Base-by-base conservation (phyloP, 805 yeast species). In the Crinitomyces ghanaensis region DNA sequence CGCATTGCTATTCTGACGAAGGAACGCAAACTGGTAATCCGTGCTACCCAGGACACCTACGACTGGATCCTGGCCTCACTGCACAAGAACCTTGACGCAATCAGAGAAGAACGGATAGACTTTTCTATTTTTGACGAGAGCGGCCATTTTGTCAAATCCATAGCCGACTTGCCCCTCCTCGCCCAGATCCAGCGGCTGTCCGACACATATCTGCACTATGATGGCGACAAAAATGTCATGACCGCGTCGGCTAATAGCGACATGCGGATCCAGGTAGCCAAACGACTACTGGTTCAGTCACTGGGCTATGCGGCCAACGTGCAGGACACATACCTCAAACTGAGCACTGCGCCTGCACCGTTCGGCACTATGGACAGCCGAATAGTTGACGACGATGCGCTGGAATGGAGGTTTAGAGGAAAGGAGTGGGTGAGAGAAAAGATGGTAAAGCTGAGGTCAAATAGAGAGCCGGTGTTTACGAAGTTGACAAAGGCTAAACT, bases 11-110 rank as follows among this genome's bases (percentile, higher is more conserved):
- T 67, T 23, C 56, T 54, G 25, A 46, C 62, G 1, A 50, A 47
- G 4, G 50, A 48, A 12, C 43, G 40, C 19, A 54, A 50, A 21
- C 52, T 69, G 13, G 40, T 53, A 6, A 52, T 69, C 11, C 39
- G 51, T n/a, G 67, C 71, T 5, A 60, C 70, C 0, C 54, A 49
- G 4, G 41, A 49, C 14, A 70, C 68, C 23, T 53, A 62, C 23
- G 53, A 56, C 17, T 68, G 65, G 54, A 68, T 70, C 14, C 53
- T 57, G 35, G 60, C 69, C 20, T 54, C 59, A n/a, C 45, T 67
- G 29, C 48, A 48, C 24, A 44, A 52, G 2, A 49, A 54, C 19
- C 43, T 66, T 30, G 54, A 51, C 11, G 42, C 49, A 1, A 43
- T 56, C 4, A 40, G 43, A 19, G 44, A 47, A 7, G 56, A 53